Conservation (phyloP, 176 grass and related monocot genomes). For the Puya raimondii region DNA sequence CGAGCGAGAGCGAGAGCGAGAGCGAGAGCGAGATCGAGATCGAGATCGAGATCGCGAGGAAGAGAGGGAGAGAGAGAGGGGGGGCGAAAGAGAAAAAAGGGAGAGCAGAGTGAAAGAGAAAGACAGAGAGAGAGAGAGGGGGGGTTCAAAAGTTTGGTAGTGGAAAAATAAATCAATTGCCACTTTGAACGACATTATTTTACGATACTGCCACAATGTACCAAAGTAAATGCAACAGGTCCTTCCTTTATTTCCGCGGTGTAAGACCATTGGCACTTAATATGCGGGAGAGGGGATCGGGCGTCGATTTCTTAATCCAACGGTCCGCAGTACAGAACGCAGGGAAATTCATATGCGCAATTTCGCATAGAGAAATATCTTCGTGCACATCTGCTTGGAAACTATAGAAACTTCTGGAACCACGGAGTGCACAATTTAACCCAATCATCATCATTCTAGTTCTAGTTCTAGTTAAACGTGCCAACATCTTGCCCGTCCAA, state of each 20-base stretch:
- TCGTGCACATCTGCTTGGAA: not conserved
- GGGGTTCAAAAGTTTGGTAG: not conserved
- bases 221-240: not conserved
- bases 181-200: not conserved
- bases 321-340: not conserved
- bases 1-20: not conserved
- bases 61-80: not conserved
- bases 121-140: conserved; percentile 2
- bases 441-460: not conserved
- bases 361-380: not conserved
- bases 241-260: not conserved
- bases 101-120: not conserved
- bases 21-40: not conserved
- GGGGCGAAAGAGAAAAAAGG: not conserved
- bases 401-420: conserved; percentile 1
- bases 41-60: not conserved
- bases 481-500: no score
- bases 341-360: not conserved
- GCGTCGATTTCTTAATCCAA: not conserved
- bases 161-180: not conserved
- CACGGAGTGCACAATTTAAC: not conserved
- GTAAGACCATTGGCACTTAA: not conserved
- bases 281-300: not conserved
- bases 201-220: not conserved
- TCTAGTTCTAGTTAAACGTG: not conserved